Conservation (phyloP, 2,329 filamentous ascomycete species). For the Lachnellula cervina region DNA sequence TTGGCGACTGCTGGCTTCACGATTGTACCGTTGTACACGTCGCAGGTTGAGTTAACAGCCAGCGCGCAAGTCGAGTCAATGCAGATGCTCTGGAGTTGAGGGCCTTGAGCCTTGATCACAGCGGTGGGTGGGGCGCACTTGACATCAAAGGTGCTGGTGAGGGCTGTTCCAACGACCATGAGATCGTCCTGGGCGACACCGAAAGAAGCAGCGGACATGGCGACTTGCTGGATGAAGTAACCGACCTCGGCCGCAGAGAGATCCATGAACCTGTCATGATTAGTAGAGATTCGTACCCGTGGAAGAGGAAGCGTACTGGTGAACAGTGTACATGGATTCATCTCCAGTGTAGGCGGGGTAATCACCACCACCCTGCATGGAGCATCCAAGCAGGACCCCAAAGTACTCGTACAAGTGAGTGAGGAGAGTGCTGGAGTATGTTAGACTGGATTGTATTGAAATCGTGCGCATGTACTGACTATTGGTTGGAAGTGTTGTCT, state of each 20-base stretch:
- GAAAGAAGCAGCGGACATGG: slow-evolving; percentile 50
- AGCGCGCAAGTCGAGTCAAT: slow-evolving; percentile 46
- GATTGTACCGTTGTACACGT: slow-evolving; percentile 35
- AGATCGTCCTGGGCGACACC: slow-evolving; percentile 53
- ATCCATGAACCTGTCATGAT: slow-evolving; percentile 45
- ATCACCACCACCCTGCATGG: slow-evolving; percentile 42
- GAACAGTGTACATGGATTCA: slow-evolving; percentile 46
- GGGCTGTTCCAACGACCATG: slow-evolving; percentile 41
- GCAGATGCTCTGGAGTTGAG: slow-evolving; percentile 53
- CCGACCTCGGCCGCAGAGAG: slow-evolving; percentile 46
- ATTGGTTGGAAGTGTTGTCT: slow-evolving; percentile 47
- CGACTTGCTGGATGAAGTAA: slow-evolving; percentile 58
- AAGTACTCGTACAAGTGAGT: slow-evolving; percentile 61
- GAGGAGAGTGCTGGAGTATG: slow-evolving; percentile 39
- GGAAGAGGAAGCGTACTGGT: slow-evolving; percentile 36
- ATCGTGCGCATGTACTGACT: slow-evolving; percentile 34
- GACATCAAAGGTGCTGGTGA: slow-evolving; percentile 47
- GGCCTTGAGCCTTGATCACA: slow-evolving; percentile 41
- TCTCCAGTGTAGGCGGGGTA: slow-evolving; percentile 46
- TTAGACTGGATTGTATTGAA: slow-evolving; percentile 3
- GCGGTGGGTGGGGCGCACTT: slow-evolving; percentile 44
- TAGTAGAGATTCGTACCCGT: background rate
- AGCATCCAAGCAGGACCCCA: slow-evolving; percentile 52
- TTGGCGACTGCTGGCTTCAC: slow-evolving; percentile 15
- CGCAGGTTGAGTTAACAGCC: slow-evolving; percentile 42